Conservation (phyloP, 768 basidiomycete species). For the Russula earlei region DNA sequence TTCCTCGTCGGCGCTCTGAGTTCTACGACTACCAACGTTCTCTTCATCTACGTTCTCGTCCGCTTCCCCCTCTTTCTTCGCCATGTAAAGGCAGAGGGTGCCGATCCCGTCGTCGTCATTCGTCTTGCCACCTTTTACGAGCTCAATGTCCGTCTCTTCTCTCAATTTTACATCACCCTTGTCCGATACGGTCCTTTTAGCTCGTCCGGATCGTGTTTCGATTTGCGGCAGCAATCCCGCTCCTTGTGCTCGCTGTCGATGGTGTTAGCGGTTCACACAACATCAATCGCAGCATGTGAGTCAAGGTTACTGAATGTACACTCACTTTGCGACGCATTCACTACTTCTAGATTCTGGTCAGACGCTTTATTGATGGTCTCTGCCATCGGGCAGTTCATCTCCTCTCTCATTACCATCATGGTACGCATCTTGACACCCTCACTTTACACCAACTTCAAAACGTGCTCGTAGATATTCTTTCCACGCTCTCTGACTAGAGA, state of each 20-base stretch:
- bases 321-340: not conserved
- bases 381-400: slow-evolving; percentile 68
- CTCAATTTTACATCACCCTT: not conserved
- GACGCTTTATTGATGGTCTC: slow-evolving; percentile 67
- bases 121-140: slow-evolving; percentile 67
- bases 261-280: slow-evolving; percentile 41
- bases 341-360: slow-evolving; percentile 20
- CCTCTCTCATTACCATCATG: slow-evolving; percentile 71
- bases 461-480: slow-evolving; percentile 53
- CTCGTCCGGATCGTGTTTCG: slow-evolving; percentile 65
- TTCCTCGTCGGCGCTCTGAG: slow-evolving; percentile 61
- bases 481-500: slow-evolving; percentile 62
- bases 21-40: slow-evolving; percentile 56
- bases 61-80: slow-evolving; percentile 64
- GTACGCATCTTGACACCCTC: slow-evolving; percentile 34
- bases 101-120: slow-evolving; percentile 63
- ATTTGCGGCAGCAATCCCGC: slow-evolving; percentile 61
- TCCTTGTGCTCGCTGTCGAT: slow-evolving; percentile 60
- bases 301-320: slow-evolving; percentile 10
- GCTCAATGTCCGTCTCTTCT: slow-evolving; percentile 50
- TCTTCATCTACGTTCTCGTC: slow-evolving; percentile 61
- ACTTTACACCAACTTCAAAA: not conserved
- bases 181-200: slow-evolving; percentile 29
- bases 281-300: slow-evolving; percentile 50
- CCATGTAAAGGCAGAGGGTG: slow-evolving; percentile 64